phyloP scores from a whole-genome alignment of 169 alveolate species.

The Plasmodium ovale region DNA sequence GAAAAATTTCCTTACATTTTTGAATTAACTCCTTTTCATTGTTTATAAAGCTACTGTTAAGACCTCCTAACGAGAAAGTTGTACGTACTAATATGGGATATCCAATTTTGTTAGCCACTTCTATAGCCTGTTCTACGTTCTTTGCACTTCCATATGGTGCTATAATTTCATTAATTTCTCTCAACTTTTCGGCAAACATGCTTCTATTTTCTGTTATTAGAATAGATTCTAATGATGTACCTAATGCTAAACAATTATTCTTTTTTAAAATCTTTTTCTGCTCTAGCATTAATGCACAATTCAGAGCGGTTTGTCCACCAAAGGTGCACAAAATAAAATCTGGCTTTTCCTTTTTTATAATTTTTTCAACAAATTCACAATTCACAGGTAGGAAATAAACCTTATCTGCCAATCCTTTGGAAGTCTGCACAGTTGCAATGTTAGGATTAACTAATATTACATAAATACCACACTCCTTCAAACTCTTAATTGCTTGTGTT shows the following conservation, averaged over 20 bases:
- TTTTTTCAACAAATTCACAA: conserved; percentile 87
- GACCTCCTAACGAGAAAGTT: conserved; percentile 88
- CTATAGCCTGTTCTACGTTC: conserved; percentile 81
- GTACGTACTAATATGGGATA: conserved; percentile 93
- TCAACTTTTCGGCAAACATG: conserved; percentile 86
- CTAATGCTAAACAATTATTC: conserved; percentile 81
- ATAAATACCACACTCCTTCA: conserved; percentile 88
- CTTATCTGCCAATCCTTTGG: conserved; percentile 86
- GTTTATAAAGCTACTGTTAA: conserved; percentile 90
- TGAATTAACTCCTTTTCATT: conserved; percentile 85
- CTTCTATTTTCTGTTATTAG: conserved; percentile 91
- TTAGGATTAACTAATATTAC: conserved; percentile 92
- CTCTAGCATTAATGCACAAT: conserved; percentile 89
- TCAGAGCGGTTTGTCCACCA: conserved; percentile 94
- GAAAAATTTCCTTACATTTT: conserved; percentile 81
- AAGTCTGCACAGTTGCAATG: conserved; percentile 93
- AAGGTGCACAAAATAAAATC: conserved; percentile 91
- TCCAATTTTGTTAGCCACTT: conserved; percentile 87
- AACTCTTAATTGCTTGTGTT: conserved; percentile 91
- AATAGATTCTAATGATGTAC: conserved; percentile 88
- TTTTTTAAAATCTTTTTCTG: conserved; percentile 84
- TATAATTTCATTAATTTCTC: conserved; percentile 87
- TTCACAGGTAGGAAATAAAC: conserved; percentile 92
- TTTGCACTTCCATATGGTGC: conserved; percentile 88
- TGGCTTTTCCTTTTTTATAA: conserved; percentile 89